Evolutionary conservation across 192 early-diverging fungal species (phyloP), one percentile per base, ranked within the genome.

Genomic region (Rhizophagus sp.): DNA sequence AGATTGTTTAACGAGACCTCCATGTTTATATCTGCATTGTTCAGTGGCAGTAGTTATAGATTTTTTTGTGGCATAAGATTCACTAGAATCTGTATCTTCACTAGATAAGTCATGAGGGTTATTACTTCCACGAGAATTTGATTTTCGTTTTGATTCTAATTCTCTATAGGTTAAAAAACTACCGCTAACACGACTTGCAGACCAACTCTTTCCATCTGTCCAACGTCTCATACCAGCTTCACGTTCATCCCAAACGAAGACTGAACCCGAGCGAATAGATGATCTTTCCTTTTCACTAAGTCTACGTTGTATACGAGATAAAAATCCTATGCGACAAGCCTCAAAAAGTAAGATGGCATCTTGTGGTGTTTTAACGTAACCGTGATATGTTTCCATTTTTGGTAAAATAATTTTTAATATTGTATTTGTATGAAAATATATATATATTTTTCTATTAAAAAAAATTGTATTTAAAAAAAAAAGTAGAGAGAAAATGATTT

Each of bases 151-250:
- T 61, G 89, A 87, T 81, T 95, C 90, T 78, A 94, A 87, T 83
- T 96, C 95, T 82, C 95, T 92, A 84, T 97, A 97, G 0, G 95
- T 95, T 65, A 97, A 85, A 81, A 97, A 97, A 68, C 91, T 93
- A 33, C 96, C 96, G 49, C 93, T 91, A 70, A 97, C 95, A 39
- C 96, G 89, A 41, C 92, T 93, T 2, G 96, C 93, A 41, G 93
- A 94, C 96, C 96, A 97, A 65, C 89, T 92, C 81, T 93, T 90
- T 22, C 95, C 95, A 82, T 97, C 96, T 0, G 96, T 96, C 96
- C 96, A 97, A 50, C 96, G 89, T 80, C 94, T 87, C 91, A 97
- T 97, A 22, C 95, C 96, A 65, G 91, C 91, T 83, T 97, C 95
- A 73, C 93, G 85, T 85, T 97, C 96, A 81, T 96, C 95, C 92